Evolutionary conservation across 1,139 yeast genomes (phyloP).

Genomic region (Kurtzmaniella quercitrusa): DNA sequence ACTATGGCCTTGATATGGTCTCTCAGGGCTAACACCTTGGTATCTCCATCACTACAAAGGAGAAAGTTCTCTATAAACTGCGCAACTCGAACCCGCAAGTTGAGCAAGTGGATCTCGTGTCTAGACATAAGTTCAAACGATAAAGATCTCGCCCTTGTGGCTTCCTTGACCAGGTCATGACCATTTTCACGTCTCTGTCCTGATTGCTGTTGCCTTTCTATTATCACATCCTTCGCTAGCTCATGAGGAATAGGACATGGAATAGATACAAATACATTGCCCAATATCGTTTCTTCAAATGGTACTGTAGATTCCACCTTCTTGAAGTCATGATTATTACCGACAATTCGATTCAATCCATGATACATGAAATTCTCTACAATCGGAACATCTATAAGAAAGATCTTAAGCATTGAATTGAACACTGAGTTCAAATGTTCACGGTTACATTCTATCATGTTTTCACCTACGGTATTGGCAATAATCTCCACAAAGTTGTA

Average conservation of each 20-base stretch:
- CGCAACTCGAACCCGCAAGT: conserved; percentile 37
- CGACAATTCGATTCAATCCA: conserved; percentile 52
- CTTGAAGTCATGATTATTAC: conserved; percentile 42
- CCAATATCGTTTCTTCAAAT: conserved; percentile 17
- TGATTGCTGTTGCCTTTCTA: neutral
- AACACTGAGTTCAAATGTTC: conserved; percentile 18
- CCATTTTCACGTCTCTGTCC: no score
- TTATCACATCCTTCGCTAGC: conserved; percentile 6
- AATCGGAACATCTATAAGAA: conserved; percentile 37
- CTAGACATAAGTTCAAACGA: conserved; percentile 19
- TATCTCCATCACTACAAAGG: conserved; percentile 21
- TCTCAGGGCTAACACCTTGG: conserved; percentile 29
- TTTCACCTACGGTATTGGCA: conserved; percentile 32
- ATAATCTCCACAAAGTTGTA: conserved; percentile 39
- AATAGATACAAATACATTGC: conserved; percentile 21
- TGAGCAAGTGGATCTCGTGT: conserved; percentile 43
- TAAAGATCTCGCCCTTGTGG: neutral
- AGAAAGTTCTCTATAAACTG: conserved; percentile 42
- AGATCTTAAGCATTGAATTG: conserved; percentile 35
- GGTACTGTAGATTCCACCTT: conserved; percentile 34
- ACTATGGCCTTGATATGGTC: conserved; percentile 42
- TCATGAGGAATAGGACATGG: conserved; percentile 31
- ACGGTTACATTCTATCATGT: conserved; percentile 22
- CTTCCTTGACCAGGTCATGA: no score
- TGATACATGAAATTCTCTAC: conserved; percentile 39